Evolutionary conservation across 495 filamentous ascomycete genomes (phyloP).

Genomic region (Penicillium verhagenii): DNA sequence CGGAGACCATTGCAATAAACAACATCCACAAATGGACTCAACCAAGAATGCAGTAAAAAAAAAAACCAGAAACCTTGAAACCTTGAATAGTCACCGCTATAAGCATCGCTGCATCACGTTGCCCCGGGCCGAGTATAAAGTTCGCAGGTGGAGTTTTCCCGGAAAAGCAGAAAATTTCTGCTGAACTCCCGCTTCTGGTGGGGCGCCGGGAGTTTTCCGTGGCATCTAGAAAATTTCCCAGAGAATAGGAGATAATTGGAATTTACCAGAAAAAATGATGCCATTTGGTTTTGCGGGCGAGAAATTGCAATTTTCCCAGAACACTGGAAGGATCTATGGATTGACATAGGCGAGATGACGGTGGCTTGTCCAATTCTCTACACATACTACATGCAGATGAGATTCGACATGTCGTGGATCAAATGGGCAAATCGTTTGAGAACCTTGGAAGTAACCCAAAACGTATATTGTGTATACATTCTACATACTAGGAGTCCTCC

Average conservation of each 20-base stretch:
- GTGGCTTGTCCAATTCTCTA: not conserved
- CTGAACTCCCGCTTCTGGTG: slow-evolving; percentile 3
- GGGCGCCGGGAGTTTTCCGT: slow-evolving; percentile 11
- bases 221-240: slow-evolving; percentile 5
- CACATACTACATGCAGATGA: not conserved
- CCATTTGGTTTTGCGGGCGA: not conserved
- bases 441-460: not conserved
- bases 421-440: not conserved
- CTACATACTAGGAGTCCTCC: not conserved
- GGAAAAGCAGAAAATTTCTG: slow-evolving; percentile 28
- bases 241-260: not conserved
- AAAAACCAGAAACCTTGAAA: not conserved
- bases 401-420: not conserved
- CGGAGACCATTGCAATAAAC: not conserved
- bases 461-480: not conserved
- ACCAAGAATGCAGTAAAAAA: not conserved
- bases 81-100: slow-evolving; percentile 4
- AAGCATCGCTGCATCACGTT: slow-evolving; percentile 28
- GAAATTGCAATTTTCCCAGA: too few relatives aligned
- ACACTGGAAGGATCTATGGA: too few relatives aligned
- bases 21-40: slow-evolving; percentile 2
- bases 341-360: not conserved
- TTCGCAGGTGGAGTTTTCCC: slow-evolving; percentile 2
- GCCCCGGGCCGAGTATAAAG: slow-evolving; percentile 25
- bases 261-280: not conserved